Evolutionary conservation across 169 alveolate species (phyloP), one percentile per base, ranked within the genome.

Genomic region (Plasmodium fragile): DNA sequence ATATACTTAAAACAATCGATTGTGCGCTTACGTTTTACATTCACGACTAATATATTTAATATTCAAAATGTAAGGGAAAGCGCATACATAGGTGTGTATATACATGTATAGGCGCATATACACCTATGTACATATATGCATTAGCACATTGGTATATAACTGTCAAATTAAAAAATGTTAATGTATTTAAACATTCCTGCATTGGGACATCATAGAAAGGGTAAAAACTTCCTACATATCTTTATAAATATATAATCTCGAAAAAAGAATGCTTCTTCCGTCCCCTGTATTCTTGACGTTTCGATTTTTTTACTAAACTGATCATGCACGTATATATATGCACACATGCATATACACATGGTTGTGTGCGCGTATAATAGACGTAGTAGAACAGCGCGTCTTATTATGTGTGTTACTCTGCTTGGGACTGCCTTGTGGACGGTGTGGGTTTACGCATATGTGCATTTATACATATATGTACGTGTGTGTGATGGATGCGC

Each of bases 121-220:
- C 65, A 32, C n/a, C n/a, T 59, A 59, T 59, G 16, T 53, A 32
- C 18, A 79, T 34, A n/a, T 80, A 80, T 41, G 65, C 45, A 80
- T 80, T 16, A 16, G 49, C 45, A 75, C 25, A 32, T 32, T 34
- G 6, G 65, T 45, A 41, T 55, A 22, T 28, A 81, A 53, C 52
- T 28, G 69, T 81, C 55, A 81, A 53, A 81, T 81, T 81, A 79
- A 7, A 81, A 81, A 81, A 25, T 80, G 69, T 25, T 18, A 53
- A 53, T 52, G 52, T 25, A 55, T 25, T 53, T 28, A 30, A 81
- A 81, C 53, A 81, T 53, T 78, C 36, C 41, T 81, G 89, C 53
- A 81, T 65, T 22, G 75, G 53, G 52, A 5, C 6, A 16, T 49
- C 41, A 55, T 16, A 81, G 10, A 32, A 81, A 81, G 69, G 10